These are phyloP conservation scores for Phytopythium cucurbitacearum DNA, from an alignment of 352 stramenopile genomes.

Conservation along the genomic window DNA sequence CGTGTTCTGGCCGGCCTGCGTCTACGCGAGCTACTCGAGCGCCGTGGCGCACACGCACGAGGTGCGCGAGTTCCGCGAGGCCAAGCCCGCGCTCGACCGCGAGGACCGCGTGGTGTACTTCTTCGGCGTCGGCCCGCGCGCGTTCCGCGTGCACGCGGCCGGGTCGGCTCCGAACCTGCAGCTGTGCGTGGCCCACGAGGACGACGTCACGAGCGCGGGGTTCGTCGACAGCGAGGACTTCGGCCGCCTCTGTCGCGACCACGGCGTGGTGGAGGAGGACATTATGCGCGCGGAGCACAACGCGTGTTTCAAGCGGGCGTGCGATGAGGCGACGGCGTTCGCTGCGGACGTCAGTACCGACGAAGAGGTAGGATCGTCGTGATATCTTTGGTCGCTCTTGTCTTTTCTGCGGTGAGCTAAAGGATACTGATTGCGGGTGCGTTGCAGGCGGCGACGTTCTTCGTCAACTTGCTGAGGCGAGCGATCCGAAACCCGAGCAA, in stretches of 20 bases:
- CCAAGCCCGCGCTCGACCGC: slow-evolving; percentile 49
- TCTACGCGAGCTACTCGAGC: slow-evolving; percentile 58
- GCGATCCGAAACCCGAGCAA: not conserved
- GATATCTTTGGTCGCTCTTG: not conserved
- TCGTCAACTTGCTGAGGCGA: slow-evolving; percentile 25
- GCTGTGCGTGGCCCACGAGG: slow-evolving; percentile 33
- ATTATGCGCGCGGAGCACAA: slow-evolving; percentile 36
- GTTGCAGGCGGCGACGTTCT: slow-evolving; percentile 21
- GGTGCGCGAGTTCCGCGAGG: slow-evolving; percentile 22
- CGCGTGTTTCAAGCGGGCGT: slow-evolving; percentile 43
- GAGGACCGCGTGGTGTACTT: slow-evolving; percentile 81
- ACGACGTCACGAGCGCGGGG: slow-evolving; percentile 26
- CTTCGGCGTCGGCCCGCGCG: slow-evolving; percentile 55
- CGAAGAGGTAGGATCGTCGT: slow-evolving; percentile 9
- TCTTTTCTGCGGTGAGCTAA: not conserved
- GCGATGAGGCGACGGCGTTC: slow-evolving; percentile 39
- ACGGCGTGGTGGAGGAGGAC: slow-evolving; percentile 27
- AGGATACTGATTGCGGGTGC: not conserved
- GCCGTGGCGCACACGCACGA: slow-evolving; percentile 46
- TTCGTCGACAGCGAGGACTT: slow-evolving; percentile 30
- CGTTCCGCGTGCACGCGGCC: slow-evolving; percentile 18
- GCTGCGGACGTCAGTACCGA: slow-evolving; percentile 19
- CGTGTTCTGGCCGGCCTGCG: slow-evolving; percentile 68
- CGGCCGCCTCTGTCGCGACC: slow-evolving; percentile 23
- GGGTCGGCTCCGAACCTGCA: slow-evolving; percentile 44